Evolutionary conservation across 192 early-diverging fungal genomes (phyloP).

Genomic region (Haplosporangium gracile): DNA sequence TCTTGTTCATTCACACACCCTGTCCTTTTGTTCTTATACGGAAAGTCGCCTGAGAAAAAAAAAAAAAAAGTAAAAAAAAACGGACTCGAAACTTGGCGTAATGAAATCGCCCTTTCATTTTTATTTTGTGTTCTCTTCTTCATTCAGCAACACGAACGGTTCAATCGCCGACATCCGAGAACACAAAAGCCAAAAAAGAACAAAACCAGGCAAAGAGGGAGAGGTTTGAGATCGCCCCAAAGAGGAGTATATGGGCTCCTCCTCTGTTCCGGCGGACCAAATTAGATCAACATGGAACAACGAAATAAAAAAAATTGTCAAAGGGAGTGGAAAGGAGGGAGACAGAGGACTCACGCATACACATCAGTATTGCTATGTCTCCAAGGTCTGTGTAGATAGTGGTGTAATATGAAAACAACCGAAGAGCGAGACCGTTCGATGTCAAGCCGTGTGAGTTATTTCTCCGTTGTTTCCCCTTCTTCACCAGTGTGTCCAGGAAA

Average conservation of each 20-base stretch:
- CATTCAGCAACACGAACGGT: background rate
- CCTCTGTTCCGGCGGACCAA: background rate
- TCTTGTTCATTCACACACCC: background rate
- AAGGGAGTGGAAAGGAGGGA: background rate
- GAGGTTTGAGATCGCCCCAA: background rate
- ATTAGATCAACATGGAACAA: slow-evolving; percentile 3
- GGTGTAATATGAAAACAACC: background rate
- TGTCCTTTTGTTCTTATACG: background rate
- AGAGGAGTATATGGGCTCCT: background rate
- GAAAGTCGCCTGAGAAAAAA: background rate
- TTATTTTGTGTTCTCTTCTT: background rate
- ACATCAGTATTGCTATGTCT: background rate
- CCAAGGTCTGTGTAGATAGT: background rate
- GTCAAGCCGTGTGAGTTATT: background rate
- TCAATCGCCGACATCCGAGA: background rate
- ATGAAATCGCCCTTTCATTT: background rate
- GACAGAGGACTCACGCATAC: background rate
- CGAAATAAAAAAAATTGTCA: background rate
- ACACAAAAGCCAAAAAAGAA: background rate
- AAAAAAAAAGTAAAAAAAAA: background rate
- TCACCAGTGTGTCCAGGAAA: background rate
- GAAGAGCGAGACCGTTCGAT: background rate
- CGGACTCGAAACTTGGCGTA: too few species aligned
- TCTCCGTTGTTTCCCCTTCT: background rate
- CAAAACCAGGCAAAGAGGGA: background rate